Conservation (phyloP, 2,329 filamentous ascomycete genomes). For the Malbranchea zuffiana region DNA sequence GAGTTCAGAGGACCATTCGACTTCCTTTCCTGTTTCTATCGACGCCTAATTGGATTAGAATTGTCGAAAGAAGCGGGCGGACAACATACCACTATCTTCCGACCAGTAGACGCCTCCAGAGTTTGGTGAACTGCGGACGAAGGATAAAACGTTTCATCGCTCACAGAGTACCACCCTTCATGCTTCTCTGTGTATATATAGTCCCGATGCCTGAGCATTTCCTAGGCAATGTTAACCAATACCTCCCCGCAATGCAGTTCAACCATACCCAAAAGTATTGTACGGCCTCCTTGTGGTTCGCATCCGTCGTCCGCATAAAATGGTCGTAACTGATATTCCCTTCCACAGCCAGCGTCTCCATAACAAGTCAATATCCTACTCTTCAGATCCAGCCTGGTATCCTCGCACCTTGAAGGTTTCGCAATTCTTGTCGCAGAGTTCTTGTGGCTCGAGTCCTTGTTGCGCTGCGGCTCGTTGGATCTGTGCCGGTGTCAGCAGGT, state of each 20-base stretch:
- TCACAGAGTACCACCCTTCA: conserved; percentile 91
- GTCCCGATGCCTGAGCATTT: conserved; percentile 60
- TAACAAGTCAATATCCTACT: neutral
- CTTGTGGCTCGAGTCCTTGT: conserved; percentile 59
- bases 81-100: conserved; percentile 72
- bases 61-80: neutral
- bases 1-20: conserved; percentile 85
- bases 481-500: conserved; percentile 22
- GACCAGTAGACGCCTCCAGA: conserved; percentile 68
- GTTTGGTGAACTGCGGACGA: conserved; percentile 60
- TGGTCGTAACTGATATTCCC: conserved; percentile 65
- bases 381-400: neutral
- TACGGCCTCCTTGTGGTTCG: conserved; percentile 70
- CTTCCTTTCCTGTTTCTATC: conserved; percentile 77
- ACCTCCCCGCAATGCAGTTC: neutral
- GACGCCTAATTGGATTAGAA: conserved; percentile 43
- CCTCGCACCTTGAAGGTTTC: conserved; percentile 58
- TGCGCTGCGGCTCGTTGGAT: conserved; percentile 74
- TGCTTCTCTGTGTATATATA: conserved; percentile 79
- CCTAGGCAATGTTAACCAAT: conserved; percentile 26
- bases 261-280: conserved; percentile 66
- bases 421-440: conserved; percentile 81
- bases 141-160: conserved; percentile 94
- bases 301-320: conserved; percentile 87
- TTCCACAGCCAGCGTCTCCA: conserved; percentile 52